phyloP scores from a whole-genome alignment of 805 yeast genomes.

The Candida sakaeoensis region DNA sequence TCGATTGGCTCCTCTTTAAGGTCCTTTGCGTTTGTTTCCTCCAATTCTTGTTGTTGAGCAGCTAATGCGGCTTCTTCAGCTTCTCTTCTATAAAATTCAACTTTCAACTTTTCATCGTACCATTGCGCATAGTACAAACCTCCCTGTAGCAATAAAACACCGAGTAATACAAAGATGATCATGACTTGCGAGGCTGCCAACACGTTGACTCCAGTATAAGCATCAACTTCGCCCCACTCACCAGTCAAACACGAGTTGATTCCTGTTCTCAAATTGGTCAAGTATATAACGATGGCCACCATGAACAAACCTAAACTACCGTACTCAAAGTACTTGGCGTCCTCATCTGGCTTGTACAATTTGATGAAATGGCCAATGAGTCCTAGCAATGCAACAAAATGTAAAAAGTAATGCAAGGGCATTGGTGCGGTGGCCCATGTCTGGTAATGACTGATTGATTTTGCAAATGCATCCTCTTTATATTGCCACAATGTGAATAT shows the following conservation, averaged over 20 bases:
- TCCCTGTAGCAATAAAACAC: conserved; percentile 79
- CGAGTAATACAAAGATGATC: conserved; percentile 64
- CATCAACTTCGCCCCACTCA: conserved; percentile 92
- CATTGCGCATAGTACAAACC: conserved; percentile 85
- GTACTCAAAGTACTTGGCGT: conserved; percentile 84
- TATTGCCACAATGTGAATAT: conserved; percentile 66
- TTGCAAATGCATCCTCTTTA: conserved; percentile 49
- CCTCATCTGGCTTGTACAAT: conserved; percentile 83
- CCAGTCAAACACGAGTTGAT: conserved; percentile 63
- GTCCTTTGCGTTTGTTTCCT: conserved; percentile 11
- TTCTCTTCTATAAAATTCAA: conserved; percentile 28
- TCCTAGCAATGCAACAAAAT: conserved; percentile 59
- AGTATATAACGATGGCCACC: conserved; percentile 70
- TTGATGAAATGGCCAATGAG: conserved; percentile 70
- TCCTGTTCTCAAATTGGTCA: conserved; percentile 85
- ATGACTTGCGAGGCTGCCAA: conserved; percentile 86
- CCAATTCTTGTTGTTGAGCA: conserved; percentile 13
- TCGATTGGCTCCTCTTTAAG: conserved; percentile 10
- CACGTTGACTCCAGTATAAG: conserved; percentile 81
- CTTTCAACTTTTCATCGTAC: conserved; percentile 42
- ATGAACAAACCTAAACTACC: conserved; percentile 75
- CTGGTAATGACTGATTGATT: conserved; percentile 70
- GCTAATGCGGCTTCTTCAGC: conserved; percentile 20
- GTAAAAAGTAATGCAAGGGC: conserved; percentile 58
- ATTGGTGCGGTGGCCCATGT: conserved; percentile 66